Conservation (phyloP, 495 filamentous ascomycete species). For the Penicillium maclennaniae region DNA sequence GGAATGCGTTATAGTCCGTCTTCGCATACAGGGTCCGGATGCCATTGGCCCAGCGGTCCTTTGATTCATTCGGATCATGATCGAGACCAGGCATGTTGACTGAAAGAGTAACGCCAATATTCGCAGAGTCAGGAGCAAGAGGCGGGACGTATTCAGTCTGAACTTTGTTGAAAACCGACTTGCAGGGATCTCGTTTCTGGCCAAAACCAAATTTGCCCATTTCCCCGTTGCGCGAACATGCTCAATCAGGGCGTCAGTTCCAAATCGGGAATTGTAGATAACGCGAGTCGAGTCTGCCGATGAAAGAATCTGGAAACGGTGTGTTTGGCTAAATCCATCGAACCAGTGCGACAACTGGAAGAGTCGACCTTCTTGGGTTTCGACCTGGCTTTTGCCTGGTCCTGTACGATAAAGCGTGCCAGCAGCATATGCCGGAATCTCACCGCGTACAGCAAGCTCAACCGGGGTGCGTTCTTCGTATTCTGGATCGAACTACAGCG, state of each 20-base stretch:
- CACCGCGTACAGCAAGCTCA: conserved; percentile 46
- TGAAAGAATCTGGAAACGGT: conserved; percentile 63
- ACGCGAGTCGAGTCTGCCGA: conserved; percentile 40
- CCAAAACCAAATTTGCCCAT: conserved; percentile 52
- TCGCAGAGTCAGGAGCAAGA: conserved; percentile 32
- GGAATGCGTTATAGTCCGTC: conserved; percentile 55
- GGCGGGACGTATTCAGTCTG: conserved; percentile 48
- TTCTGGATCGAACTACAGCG: conserved; percentile 46
- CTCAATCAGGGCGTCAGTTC: conserved; percentile 54
- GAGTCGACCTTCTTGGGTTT: conserved; percentile 51
- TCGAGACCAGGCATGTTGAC: conserved; percentile 52
- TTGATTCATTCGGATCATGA: not conserved
- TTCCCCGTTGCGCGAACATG: conserved; percentile 50
- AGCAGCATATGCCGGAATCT: conserved; percentile 50
- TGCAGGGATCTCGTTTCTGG: conserved; percentile 63
- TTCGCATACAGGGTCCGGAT: conserved; percentile 52
- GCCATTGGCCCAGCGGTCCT: conserved; percentile 24
- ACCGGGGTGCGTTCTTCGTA: conserved; percentile 46
- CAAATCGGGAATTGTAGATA: conserved; percentile 68
- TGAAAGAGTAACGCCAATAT: conserved; percentile 60
- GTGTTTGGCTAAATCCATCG: conserved; percentile 71
- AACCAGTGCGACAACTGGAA: conserved; percentile 70
- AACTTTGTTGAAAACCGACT: conserved; percentile 62
- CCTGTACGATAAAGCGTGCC: conserved; percentile 72
- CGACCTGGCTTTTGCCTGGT: conserved; percentile 56